Percentiles rank a stretch among this genome's conserved stretches.
Evolutionary conservation across 305 asterid genomes (phyloP).

Genomic region (Ilex paraguariensis): DNA sequence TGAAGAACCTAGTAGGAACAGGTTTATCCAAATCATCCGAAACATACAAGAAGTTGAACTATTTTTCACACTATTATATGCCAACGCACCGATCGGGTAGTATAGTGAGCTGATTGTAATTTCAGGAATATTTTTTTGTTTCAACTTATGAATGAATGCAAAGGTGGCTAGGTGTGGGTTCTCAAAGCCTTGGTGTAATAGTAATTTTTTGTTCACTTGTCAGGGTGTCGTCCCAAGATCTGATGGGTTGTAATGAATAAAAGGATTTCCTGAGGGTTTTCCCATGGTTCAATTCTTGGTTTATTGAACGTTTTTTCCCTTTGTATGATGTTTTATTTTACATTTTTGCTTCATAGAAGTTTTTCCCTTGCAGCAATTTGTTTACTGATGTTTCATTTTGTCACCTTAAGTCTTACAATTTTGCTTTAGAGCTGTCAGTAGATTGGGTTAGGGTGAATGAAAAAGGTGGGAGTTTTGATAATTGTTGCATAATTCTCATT

Average conservation of each 20-base stretch:
- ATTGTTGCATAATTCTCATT: too few relatives aligned
- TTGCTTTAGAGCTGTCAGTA: too few relatives aligned
- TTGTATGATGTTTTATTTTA: too few relatives aligned
- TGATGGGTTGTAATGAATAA: constrained; percentile 17
- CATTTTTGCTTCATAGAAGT: too few relatives aligned
- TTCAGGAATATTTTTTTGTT: constrained; percentile 14
- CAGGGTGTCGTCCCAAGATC: not conserved
- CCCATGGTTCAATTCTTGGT: too few relatives aligned
- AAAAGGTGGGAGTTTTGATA: too few relatives aligned
- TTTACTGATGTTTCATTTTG: too few relatives aligned
- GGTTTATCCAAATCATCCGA: constrained; percentile 46
- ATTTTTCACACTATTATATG: constrained; percentile 82
- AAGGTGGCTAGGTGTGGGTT: not conserved
- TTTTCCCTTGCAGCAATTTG: too few relatives aligned
- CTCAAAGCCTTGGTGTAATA: not conserved
- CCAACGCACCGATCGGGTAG: constrained; percentile 53
- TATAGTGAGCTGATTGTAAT: constrained; percentile 31
- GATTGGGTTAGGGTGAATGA: too few relatives aligned
- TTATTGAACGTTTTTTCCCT: too few relatives aligned
- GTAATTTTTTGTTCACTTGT: not conserved
- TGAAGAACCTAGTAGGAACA: constrained; percentile 54
- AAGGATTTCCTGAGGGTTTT: not conserved
- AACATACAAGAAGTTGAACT: constrained; percentile 64
- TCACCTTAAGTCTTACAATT: too few relatives aligned
- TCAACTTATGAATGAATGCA: constrained; percentile 3